Evolutionary conservation across 2,329 filamentous ascomycete species (phyloP), one percentile per base, ranked within the genome.

Genomic region (Arachnomyces sp.): DNA sequence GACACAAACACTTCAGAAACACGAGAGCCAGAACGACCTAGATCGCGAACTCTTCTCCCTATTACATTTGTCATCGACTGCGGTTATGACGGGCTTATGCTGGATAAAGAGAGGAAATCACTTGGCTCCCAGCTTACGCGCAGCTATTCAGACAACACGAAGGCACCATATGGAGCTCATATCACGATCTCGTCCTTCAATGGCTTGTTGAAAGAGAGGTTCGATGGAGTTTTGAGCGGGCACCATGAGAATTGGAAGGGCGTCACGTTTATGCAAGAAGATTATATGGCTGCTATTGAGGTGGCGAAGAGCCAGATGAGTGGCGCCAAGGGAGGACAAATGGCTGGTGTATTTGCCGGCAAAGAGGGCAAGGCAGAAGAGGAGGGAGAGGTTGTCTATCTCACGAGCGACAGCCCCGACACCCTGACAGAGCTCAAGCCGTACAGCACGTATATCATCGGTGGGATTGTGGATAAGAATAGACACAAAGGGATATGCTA

Each of bases 401-500:
- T 98, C 3, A 86, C 86, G 6, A 88, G 88, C 12, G 92, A 98
- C 61, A 93, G 87, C n/a, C 80, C 84, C 0, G 74, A 94, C 50
- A 90, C 84, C 0, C 73, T 98, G 20, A 81, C 82, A 4, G 76
- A 84, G 32, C 74, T 98, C 32, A 87, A 89, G 59, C 86, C 89
- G 0, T 82, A 92, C 64, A 88, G 82, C 45, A 90, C 80, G 43
- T 98, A 98, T 61, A 82, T 98, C 47, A 83, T 98, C 41, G 92
- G 92, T 28, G 92, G 90, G 0, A 72, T 98, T 28, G 92, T 98
- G 17, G 92, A 98, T 67, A 89, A 89, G 66, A 98, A 98, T 63
- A 77, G 92, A 33, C 82, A 98, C 64, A 98, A 98, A 68, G 88
- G 86, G 1, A 72, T 98, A 29, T 98, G 92, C 64, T 88, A 94